Conservation (phyloP, 768 basidiomycete genomes). For the Tylopilus felleus region DNA sequence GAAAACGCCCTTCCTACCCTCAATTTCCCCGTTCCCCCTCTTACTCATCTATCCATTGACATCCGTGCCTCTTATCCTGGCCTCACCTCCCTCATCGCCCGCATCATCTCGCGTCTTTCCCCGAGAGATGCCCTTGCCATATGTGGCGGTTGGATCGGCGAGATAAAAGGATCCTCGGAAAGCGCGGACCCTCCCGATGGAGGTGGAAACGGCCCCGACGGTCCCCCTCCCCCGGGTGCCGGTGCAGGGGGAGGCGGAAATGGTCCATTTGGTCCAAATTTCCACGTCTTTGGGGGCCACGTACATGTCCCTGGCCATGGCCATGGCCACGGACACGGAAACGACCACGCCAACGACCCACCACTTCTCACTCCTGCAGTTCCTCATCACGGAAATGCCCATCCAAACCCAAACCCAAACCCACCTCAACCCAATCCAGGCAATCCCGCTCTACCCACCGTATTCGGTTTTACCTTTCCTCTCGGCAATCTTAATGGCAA, state of each 20-base stretch:
- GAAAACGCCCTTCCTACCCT: slow-evolving; percentile 7
- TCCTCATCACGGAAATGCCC: background rate
- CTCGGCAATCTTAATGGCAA: slow-evolving; percentile 1
- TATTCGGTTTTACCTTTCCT: slow-evolving; percentile 11
- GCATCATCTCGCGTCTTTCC: slow-evolving; percentile 23
- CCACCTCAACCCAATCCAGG: slow-evolving; percentile 1
- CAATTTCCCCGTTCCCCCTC: slow-evolving; percentile 32
- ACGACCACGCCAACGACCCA: slow-evolving; percentile 5
- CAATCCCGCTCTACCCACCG: slow-evolving; percentile 1
- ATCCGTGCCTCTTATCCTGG: slow-evolving; percentile 33
- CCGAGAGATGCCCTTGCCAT: slow-evolving; percentile 31
- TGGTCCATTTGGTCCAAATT: slow-evolving; percentile 1
- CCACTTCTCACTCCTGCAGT: slow-evolving; percentile 16
- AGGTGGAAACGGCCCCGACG: background rate
- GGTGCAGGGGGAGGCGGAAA: background rate
- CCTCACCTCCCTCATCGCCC: slow-evolving; percentile 14
- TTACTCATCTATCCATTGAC: slow-evolving; percentile 55
- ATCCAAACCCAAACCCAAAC: background rate
- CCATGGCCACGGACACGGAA: background rate
- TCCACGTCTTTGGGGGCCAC: slow-evolving; percentile 3
- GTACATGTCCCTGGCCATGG: background rate
- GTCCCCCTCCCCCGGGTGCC: background rate
- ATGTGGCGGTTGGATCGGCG: slow-evolving; percentile 33
- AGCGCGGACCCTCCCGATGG: slow-evolving; percentile 4
- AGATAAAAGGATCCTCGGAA: slow-evolving; percentile 28